These are phyloP conservation scores for Emergomyces africanus DNA, from an alignment of 2,329 filamentous ascomycete genomes.

Conservation along the genomic window DNA sequence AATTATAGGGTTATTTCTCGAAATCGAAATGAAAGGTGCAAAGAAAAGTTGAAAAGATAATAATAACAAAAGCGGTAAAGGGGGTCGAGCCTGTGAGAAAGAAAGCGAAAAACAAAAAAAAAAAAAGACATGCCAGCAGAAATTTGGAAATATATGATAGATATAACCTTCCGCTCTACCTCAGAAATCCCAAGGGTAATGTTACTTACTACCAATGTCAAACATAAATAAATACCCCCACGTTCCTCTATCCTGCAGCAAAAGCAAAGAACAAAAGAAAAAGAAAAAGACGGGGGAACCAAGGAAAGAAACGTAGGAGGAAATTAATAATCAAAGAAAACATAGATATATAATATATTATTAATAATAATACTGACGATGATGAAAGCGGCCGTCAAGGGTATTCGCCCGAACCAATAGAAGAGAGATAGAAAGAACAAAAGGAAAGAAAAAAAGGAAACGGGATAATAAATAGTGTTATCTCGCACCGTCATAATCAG, in stretches of 20 bases:
- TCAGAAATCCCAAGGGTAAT: not conserved
- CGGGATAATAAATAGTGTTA: not conserved
- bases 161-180: not conserved
- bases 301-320: not conserved
- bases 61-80: no score
- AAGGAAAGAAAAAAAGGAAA: conserved; percentile 3
- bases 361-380: not conserved
- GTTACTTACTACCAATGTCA: not conserved
- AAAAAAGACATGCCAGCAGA: not conserved
- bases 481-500: conserved; percentile 5
- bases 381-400: not conserved
- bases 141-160: not conserved
- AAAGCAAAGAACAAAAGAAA: not conserved
- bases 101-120: not conserved
- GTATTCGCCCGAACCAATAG: not conserved
- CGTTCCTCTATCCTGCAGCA: not conserved
- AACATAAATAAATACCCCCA: not conserved
- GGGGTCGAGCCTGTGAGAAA: no score
- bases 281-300: not conserved
- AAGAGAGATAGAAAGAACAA: not conserved
- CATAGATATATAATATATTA: not conserved
- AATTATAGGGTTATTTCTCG: not conserved
- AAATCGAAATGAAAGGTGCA: not conserved
- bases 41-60: not conserved
- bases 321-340: not conserved